These are phyloP conservation scores for Bisporella sp. DNA, from an alignment of 2,329 filamentous ascomycete species.

Conservation along the genomic window DNA sequence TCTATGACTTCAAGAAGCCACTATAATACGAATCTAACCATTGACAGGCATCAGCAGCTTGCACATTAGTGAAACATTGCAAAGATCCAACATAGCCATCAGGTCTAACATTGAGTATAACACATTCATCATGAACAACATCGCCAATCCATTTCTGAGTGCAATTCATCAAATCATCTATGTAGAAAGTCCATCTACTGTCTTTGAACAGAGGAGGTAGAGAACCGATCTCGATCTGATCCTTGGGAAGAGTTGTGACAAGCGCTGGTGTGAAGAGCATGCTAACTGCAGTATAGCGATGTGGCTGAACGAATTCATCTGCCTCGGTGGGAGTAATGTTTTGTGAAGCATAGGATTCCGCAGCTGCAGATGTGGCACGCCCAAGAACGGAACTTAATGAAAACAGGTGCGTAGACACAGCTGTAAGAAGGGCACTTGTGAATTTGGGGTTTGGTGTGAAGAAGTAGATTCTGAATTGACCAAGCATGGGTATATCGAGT, in stretches of 20 bases:
- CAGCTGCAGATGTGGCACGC: conserved; percentile 51
- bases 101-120: conserved; percentile 61
- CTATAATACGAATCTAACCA: conserved; percentile 47
- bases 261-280: conserved; percentile 63
- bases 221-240: conserved; percentile 57
- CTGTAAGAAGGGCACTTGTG: conserved; percentile 49
- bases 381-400: conserved; percentile 48
- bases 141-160: conserved; percentile 61
- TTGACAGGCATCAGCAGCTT: conserved; percentile 24
- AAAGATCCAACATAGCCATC: conserved; percentile 70
- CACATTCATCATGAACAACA: conserved; percentile 48
- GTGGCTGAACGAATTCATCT: conserved; percentile 60
- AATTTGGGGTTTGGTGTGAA: conserved; percentile 56
- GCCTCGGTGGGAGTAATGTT: conserved; percentile 49
- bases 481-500: conserved; percentile 69
- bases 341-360: conserved; percentile 53
- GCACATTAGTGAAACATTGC: conserved; percentile 30
- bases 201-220: conserved; percentile 55
- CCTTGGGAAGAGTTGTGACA: conserved; percentile 59
- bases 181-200: conserved; percentile 66
- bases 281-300: conserved; percentile 62
- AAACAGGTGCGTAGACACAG: conserved; percentile 49
- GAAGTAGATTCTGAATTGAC: conserved; percentile 71
- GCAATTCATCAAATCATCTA: conserved; percentile 59
- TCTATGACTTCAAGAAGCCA: conserved; percentile 31